Base-by-base conservation (phyloP, 345 rosid species). In the Citrus maxima region DNA sequence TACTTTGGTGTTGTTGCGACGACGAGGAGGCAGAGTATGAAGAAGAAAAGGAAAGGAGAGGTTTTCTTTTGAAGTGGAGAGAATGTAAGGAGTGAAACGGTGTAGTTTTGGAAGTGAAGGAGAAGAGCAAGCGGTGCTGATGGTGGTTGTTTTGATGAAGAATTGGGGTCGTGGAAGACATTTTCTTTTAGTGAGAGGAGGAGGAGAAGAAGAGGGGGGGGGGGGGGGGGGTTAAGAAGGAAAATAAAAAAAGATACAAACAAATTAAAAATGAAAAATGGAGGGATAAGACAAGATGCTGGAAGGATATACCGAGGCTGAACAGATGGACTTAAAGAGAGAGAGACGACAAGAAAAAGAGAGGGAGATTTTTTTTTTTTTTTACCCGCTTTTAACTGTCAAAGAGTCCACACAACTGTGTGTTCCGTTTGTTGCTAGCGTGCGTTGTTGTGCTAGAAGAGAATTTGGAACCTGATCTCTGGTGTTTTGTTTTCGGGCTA, bases 221-320 rank as follows among this genome's bases (percentile, higher is more conserved):
- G n/a, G n/a, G n/a, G n/a, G 62, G 16, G 25, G n/a, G 72, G 13
- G 30, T 7, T 24, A 34, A 65, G 25, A 5, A n/a, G 65, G 76
- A 22, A 73, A 75, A 46, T 46, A 27, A 80, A 63, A 24, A 60
- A 19, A 77, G 78, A 74, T 80, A 21, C 7, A 80, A 71, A 34
- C 7, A 81, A 71, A 34, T 59, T 63, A 76, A 76, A 51, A 69
- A 24, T n/a, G n/a, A 56, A 54, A 18, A 27, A 12, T 40, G 25
- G 84, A 84, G 78, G 91, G 88, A 87, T 87, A 84, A 82, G 80
- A 74, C 78, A 80, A 91, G 95, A 90, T 88, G 75, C 93, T 75
- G 61, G 84, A 58, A 88, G 97, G 88, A 91, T 91, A 91, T 90
- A 84, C 97, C 90, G 76, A 85, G 72, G 82, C 37, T 46, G 22